These are phyloP conservation scores for Nemania sp. DNA, from an alignment of 2,329 filamentous ascomycete genomes.

Conservation along the genomic window DNA sequence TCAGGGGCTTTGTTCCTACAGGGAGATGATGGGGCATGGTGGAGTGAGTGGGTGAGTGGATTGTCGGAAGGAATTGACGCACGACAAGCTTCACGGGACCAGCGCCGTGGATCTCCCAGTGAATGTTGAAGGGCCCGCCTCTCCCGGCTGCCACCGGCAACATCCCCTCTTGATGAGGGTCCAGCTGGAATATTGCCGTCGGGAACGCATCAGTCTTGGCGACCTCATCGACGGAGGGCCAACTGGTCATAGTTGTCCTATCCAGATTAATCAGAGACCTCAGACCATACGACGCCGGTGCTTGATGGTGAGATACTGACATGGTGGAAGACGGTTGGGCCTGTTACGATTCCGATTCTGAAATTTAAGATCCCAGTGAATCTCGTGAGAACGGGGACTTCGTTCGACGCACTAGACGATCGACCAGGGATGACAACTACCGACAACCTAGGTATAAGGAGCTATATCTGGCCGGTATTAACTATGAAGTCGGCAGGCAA, in stretches of 20 bases:
- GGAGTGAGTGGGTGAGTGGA: background rate
- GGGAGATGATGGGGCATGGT: background rate
- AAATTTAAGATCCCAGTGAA: no score
- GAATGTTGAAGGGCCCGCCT: slow-evolving; percentile 75
- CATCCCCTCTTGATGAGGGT: slow-evolving; percentile 65
- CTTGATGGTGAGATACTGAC: background rate
- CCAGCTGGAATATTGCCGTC: slow-evolving; percentile 70
- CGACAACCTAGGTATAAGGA: background rate
- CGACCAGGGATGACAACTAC: background rate
- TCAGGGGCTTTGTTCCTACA: no score
- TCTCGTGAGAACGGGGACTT: no score
- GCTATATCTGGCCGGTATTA: background rate
- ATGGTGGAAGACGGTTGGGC: background rate
- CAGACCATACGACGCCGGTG: no score
- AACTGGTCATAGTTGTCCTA: slow-evolving; percentile 20
- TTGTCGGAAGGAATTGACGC: slow-evolving; percentile 44
- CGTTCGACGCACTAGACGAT: no score
- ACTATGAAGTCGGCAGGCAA: no score
- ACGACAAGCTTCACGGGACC: slow-evolving; percentile 76
- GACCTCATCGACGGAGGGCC: slow-evolving; percentile 38
- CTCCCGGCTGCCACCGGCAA: slow-evolving; percentile 68
- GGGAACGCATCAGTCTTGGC: slow-evolving; percentile 66
- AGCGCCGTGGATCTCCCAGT: slow-evolving; percentile 79
- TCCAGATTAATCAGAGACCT: slow-evolving; percentile 1
- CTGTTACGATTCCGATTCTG: no score